phyloP scores from a whole-genome alignment of 2,329 filamentous ascomycete genomes.

The Colletotrichum viniferum region DNA sequence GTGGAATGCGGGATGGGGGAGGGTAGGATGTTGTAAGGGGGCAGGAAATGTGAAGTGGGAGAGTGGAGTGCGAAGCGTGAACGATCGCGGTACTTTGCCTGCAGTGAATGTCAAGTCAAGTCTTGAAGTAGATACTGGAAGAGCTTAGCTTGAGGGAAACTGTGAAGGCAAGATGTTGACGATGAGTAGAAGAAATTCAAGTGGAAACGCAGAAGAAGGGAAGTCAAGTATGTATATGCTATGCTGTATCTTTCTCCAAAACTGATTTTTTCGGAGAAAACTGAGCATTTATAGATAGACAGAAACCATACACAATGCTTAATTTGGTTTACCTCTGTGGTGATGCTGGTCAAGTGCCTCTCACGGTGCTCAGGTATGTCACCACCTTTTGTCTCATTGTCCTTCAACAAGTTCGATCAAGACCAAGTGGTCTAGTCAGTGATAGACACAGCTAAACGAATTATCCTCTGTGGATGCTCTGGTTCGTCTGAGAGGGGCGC shows the following conservation, averaged over 20 bases:
- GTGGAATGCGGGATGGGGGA: not conserved
- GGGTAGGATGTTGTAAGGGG: not conserved
- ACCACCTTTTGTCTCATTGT: not conserved
- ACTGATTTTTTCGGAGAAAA: not conserved
- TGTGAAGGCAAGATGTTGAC: not conserved
- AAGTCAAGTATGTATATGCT: not conserved
- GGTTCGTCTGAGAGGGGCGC: not conserved
- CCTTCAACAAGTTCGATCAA: not conserved
- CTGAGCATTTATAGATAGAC: not conserved
- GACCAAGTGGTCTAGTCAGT: not conserved
- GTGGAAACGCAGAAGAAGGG: not conserved
- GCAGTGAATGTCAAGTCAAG: not conserved
- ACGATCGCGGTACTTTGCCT: not conserved
- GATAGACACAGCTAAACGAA: not conserved
- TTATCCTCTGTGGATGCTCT: not conserved
- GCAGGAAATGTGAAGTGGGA: not conserved
- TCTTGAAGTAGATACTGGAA: not conserved
- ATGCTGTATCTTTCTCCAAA: not conserved
- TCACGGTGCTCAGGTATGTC: not conserved
- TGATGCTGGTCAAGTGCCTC: not conserved
- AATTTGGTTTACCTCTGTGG: not conserved
- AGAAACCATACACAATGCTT: not conserved
- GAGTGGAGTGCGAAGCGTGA: not conserved
- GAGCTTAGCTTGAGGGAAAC: not conserved
- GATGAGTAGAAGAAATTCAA: not conserved